These are phyloP conservation scores for Lentinus polychrous DNA, from an alignment of 1,284 basidiomycete genomes.

Conservation along the genomic window DNA sequence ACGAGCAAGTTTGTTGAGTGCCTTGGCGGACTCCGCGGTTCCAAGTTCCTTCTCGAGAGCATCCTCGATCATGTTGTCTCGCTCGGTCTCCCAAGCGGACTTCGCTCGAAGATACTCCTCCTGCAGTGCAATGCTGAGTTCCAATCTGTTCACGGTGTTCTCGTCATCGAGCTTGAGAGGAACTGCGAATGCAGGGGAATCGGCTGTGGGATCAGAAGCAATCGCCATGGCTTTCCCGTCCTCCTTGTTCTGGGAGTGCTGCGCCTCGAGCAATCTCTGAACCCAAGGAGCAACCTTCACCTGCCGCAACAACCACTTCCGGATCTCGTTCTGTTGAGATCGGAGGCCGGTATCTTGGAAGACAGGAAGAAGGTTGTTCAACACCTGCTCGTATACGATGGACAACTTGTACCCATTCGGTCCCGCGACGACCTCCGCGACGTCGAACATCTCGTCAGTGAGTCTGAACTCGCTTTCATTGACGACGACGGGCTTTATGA, in stretches of 20 bases:
- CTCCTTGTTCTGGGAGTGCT: neutral
- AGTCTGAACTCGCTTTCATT: constrained; percentile 22
- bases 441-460: constrained; percentile 20
- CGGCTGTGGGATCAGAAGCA: neutral
- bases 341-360: constrained; percentile 6
- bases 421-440: constrained; percentile 14
- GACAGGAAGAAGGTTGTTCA: constrained; percentile 21
- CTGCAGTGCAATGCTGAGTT: constrained; percentile 4
- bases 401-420: constrained; percentile 20
- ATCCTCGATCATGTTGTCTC: constrained; percentile 3
- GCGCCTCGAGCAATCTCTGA: constrained; percentile 11
- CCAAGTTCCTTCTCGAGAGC: constrained; percentile 3
- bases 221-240: neutral
- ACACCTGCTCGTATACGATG: constrained; percentile 18
- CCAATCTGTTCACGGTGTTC: constrained; percentile 2
- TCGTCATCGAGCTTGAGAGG: neutral
- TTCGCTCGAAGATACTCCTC: constrained; percentile 5
- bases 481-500: constrained; percentile 19
- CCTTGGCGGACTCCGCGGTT: neutral
- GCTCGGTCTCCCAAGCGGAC: constrained; percentile 4
- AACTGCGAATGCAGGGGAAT: neutral
- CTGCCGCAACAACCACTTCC: constrained; percentile 19
- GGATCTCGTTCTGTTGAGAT: constrained; percentile 19
- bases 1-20: constrained; percentile 4
- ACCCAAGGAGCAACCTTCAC: constrained; percentile 18